Evolutionary conservation across 164 flowering plant genomes (phyloP).

Genomic region (Buxus sempervirens): DNA sequence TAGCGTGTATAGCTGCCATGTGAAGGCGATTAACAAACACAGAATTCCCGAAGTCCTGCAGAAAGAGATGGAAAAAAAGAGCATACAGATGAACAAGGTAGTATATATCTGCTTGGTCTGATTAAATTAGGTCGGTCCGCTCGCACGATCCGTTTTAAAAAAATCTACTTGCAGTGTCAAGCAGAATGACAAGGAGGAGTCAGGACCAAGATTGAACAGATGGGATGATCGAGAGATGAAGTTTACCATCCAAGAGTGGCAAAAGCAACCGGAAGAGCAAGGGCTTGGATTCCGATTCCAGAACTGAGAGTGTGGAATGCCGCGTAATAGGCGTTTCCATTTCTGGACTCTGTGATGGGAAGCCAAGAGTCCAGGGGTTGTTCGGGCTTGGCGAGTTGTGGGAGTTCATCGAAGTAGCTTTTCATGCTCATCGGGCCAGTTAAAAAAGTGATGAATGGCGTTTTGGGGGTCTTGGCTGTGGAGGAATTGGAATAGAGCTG

Average conservation of each 20-base stretch:
- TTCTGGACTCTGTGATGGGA: constrained; percentile 81
- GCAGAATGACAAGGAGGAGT: too few species aligned
- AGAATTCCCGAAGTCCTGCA: constrained; percentile 79
- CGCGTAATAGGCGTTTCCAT: constrained; percentile 63
- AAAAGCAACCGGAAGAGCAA: constrained; percentile 73
- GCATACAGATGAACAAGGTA: too few species aligned
- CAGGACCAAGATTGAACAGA: too few species aligned
- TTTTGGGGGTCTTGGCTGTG: too few species aligned
- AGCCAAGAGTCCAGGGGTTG: constrained; percentile 66
- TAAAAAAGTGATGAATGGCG: too few species aligned
- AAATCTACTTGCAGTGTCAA: too few species aligned
- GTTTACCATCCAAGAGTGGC: constrained; percentile 80
- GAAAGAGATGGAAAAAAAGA: constrained; percentile 1
- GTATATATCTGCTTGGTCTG: too few species aligned
- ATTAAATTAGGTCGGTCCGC: too few species aligned
- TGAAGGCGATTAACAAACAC: constrained; percentile 40
- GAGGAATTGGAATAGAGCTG: too few species aligned
- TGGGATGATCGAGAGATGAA: too few species aligned
- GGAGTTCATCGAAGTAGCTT: constrained; percentile 46
- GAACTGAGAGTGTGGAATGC: constrained; percentile 67
- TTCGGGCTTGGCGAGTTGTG: constrained; percentile 49
- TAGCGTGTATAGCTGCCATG: constrained; percentile 74
- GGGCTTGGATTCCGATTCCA: constrained; percentile 80
- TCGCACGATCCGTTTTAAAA: too few species aligned
- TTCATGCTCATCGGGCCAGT: constrained; percentile 51